Conservation (phyloP, 108 stramenopile species). For the Aurantiochytrium sp. region DNA sequence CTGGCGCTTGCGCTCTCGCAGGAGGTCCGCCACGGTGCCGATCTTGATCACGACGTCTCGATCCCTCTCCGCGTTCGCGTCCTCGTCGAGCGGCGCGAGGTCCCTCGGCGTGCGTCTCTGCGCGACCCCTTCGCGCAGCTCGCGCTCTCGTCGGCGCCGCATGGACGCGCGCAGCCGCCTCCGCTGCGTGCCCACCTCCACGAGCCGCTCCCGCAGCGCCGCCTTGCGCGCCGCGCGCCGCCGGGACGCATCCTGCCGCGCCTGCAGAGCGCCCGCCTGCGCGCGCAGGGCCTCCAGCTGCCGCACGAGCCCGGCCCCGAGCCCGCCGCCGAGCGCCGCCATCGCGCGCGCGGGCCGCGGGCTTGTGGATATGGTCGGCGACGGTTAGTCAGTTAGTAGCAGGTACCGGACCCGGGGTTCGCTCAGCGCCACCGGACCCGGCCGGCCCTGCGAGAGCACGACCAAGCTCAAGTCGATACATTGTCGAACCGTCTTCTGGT, state of each 20-base stretch:
- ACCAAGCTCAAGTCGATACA: too few species aligned
- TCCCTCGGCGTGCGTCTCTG: too few species aligned
- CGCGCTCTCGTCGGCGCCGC: not conserved
- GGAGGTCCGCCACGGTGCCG: not conserved
- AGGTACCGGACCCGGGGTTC: too few species aligned
- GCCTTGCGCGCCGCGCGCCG: not conserved
- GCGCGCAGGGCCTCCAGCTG: not conserved
- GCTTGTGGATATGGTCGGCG: too few species aligned
- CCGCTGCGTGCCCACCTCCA: not conserved
- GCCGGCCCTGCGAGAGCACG: too few species aligned
- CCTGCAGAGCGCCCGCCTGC: not conserved
- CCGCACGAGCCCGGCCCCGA: not conserved
- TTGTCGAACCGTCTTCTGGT: too few species aligned
- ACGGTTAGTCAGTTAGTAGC: too few species aligned
- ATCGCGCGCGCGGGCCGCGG: not conserved
- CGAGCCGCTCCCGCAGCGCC: not conserved
- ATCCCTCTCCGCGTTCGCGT: not conserved
- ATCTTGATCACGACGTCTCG: not conserved
- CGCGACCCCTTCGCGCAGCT: too few species aligned
- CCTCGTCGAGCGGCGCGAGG: not conserved
- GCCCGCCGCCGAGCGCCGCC: not conserved
- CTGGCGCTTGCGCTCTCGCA: not conserved
- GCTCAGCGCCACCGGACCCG: too few species aligned
- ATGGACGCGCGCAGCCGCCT: not conserved
- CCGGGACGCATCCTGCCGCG: not conserved